Evolutionary conservation across 257 asterid genomes (phyloP).

Genomic region (Rehmannia glutinosa): DNA sequence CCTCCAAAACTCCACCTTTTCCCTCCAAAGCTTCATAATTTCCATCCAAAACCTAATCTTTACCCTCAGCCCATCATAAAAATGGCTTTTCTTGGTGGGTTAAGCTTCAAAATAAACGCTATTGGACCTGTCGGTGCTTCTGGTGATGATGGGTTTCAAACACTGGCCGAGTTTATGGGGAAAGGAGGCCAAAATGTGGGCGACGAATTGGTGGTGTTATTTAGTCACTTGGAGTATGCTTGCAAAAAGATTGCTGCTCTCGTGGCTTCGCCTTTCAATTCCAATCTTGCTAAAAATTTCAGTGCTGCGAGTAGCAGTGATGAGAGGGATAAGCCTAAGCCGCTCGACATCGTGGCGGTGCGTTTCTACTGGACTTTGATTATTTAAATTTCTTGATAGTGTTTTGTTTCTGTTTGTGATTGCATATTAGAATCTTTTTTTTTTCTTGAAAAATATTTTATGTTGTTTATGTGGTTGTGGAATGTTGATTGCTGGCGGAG

Average conservation of each 20-base stretch:
- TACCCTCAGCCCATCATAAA: conserved; percentile 17
- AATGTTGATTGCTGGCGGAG: too few relatives aligned
- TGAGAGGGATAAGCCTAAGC: conserved; percentile 88
- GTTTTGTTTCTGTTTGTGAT: not conserved
- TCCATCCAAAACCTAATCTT: conserved; percentile 23
- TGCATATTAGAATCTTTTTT: too few relatives aligned
- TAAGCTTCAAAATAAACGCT: conserved; percentile 40
- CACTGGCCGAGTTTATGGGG: conserved; percentile 67
- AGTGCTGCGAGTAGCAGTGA: conserved; percentile 16
- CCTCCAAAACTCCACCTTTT: conserved; percentile 27
- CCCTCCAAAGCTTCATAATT: conserved; percentile 24
- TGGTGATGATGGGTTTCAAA: conserved; percentile 38
- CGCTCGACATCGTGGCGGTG: conserved; percentile 83
- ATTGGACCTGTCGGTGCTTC: conserved; percentile 5
- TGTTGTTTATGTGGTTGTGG: too few relatives aligned
- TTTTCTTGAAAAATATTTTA: too few relatives aligned
- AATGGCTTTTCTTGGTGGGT: conserved; percentile 51
- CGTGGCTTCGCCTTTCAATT: conserved; percentile 84
- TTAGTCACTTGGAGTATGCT: conserved; percentile 67
- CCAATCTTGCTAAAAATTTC: conserved; percentile 37
- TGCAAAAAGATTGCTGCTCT: conserved; percentile 82
- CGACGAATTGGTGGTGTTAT: conserved; percentile 70
- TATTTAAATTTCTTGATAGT: not conserved
- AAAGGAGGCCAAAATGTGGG: conserved; percentile 50
- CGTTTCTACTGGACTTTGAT: conserved; percentile 16